Base-by-base conservation (phyloP, 192 early-diverging fungal genomes). In the Backusella liffmaniae region DNA sequence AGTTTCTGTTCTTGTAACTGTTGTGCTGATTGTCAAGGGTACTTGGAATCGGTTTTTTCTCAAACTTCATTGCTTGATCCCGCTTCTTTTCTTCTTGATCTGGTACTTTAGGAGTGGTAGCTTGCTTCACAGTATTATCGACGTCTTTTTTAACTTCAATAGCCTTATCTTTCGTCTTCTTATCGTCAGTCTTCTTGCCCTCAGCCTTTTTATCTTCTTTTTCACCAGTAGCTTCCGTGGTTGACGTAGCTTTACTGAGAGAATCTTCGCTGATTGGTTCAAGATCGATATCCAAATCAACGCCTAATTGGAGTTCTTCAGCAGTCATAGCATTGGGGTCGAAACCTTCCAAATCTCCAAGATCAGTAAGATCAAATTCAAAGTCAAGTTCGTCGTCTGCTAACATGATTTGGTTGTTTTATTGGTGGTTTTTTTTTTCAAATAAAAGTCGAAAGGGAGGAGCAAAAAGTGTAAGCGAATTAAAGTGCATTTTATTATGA, bases 1-100 rank as follows among this genome's bases (percentile, higher is more conserved):
- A 29, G 6, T 26, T 62, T 12, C 26, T 62, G 56, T 62, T 59
- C 8, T 26, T 62, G 56, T 62, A 62, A 3, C 21, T 59, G 12
- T 62, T 62, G 56, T 62, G n/a, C 23, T 62, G 56, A 9, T 29
- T 62, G 12, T 62, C 56, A 23, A 26, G 56, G 1, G 56, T 12
- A 13, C 9, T 62, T 29, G 56, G 56, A 62, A 62, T 62, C 0
- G 56, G 9, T 29, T 29, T 62, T 62, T 26, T 62, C 3, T 62
- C 56, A 29, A 10, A 29, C 7, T 62, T 62, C 56, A 29, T 62
- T 29, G 26, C 7, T 1, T 62, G 56, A 62, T 62, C 10, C 26
- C 3, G 56, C 26, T 62, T 62, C 56, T 62, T 62, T 62, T 62
- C 56, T 29, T 62, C 56, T 62, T 62, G 56, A 23, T 62, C 56